phyloP scores from a whole-genome alignment of 208 protist genomes.

The Trichomonas tenax region DNA sequence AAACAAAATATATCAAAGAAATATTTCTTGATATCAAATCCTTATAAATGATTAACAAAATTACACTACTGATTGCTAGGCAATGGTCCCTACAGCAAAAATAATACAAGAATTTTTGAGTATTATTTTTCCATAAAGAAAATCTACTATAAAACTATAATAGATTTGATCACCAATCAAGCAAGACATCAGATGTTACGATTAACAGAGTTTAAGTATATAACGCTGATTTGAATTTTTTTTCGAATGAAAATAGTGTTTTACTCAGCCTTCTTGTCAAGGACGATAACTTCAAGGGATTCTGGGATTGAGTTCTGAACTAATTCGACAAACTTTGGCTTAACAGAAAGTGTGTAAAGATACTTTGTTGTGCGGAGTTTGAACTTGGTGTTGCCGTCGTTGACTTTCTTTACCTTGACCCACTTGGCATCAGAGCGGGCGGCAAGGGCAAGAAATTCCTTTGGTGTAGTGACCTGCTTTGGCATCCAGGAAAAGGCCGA shows the following conservation, averaged over 20 bases:
- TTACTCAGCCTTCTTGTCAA: neutral
- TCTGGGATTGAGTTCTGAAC: neutral
- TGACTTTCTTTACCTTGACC: neutral
- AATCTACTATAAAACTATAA: no score
- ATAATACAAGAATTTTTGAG: no score
- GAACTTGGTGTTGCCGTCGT: neutral
- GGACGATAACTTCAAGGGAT: neutral
- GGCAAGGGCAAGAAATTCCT: neutral
- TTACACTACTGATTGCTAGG: no score
- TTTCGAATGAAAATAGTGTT: neutral
- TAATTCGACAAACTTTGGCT: neutral
- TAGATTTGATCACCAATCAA: no score
- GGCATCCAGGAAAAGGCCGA: neutral
- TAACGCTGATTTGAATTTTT: neutral
- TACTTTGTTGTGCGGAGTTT: neutral
- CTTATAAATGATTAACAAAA: no score
- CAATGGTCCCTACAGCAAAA: no score
- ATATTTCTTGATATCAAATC: no score
- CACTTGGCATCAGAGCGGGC: neutral
- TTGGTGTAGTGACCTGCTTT: neutral
- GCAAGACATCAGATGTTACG: no score
- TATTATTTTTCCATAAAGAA: no score
- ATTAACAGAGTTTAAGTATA: no score
- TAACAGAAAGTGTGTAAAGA: neutral
- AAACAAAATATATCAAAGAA: no score